Conservation (phyloP, 768 basidiomycete species). For the Mycena sanguinolenta region DNA sequence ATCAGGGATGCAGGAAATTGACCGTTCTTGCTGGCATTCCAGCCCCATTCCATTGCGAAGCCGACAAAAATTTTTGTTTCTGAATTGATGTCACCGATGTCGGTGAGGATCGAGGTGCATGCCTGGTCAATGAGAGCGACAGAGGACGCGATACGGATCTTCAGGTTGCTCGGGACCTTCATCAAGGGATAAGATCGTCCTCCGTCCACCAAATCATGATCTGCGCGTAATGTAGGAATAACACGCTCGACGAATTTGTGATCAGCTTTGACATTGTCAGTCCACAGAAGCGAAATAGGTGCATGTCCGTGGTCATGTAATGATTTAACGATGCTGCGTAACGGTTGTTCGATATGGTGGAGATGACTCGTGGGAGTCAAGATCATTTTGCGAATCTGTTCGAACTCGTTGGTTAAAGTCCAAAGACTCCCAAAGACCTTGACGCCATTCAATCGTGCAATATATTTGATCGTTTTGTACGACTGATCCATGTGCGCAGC, state of each 20-base stretch:
- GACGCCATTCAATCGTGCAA: constrained; percentile 5
- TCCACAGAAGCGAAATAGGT: background rate
- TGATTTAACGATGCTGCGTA: constrained; percentile 6
- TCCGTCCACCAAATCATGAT: too few species aligned
- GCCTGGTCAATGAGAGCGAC: background rate
- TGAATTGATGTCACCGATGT: background rate
- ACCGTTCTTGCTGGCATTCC: too few species aligned
- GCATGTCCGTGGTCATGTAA: constrained; percentile 1
- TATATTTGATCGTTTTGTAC: constrained; percentile 12
- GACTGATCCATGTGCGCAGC: background rate
- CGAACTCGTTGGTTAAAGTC: background rate
- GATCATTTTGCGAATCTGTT: too few species aligned
- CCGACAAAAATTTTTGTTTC: too few species aligned
- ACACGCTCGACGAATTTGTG: too few species aligned
- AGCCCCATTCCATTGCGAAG: too few species aligned
- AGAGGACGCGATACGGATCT: background rate
- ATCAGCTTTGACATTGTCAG: too few species aligned
- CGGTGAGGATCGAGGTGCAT: constrained; percentile 5
- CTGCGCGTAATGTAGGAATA: too few species aligned
- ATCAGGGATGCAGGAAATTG: too few species aligned
- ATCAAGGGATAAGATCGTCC: too few species aligned
- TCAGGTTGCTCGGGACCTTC: too few species aligned
- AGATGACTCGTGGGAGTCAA: background rate
- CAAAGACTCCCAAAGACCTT: constrained; percentile 11
- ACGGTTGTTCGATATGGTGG: constrained; percentile 2